These are phyloP conservation scores for Rosa persica DNA, from an alignment of 306 rosid genomes.

Conservation along the genomic window DNA sequence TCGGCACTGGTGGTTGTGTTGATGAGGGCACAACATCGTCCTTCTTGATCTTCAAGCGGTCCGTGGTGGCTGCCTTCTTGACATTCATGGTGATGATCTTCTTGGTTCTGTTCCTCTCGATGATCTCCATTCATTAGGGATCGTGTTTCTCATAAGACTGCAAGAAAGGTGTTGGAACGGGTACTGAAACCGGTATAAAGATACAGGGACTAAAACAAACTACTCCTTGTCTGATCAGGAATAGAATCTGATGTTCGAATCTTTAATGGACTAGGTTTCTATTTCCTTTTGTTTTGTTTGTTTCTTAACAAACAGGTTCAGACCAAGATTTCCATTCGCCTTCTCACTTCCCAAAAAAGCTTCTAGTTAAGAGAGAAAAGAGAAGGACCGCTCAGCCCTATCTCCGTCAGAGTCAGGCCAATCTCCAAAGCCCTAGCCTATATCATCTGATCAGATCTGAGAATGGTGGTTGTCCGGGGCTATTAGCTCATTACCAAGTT, in stretches of 20 bases:
- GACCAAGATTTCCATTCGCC: too few species aligned
- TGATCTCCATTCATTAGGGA: neutral
- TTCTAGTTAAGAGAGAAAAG: too few species aligned
- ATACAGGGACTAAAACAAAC: neutral
- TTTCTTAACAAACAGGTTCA: too few species aligned
- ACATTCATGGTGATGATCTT: neutral
- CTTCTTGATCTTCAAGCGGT: neutral
- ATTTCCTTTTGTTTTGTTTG: too few species aligned
- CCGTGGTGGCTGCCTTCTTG: neutral
- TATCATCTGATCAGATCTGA: slow-evolving; percentile 30
- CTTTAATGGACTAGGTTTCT: too few species aligned
- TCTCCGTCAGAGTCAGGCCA: too few species aligned
- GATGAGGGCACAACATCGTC: neutral
- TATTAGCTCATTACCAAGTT: slow-evolving; percentile 40
- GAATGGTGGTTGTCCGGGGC: slow-evolving; percentile 36
- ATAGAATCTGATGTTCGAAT: neutral
- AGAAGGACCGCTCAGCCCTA: too few species aligned
- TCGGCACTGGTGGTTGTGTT: neutral
- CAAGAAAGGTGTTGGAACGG: neutral
- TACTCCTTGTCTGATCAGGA: neutral
- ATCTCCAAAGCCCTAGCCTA: too few species aligned
- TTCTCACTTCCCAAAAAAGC: too few species aligned
- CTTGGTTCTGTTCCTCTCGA: neutral
- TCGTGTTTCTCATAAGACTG: neutral
- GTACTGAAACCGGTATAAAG: neutral